Evolutionary conservation across 75 land plant species (phyloP).

Genomic region (Ceratopteris richardii): DNA sequence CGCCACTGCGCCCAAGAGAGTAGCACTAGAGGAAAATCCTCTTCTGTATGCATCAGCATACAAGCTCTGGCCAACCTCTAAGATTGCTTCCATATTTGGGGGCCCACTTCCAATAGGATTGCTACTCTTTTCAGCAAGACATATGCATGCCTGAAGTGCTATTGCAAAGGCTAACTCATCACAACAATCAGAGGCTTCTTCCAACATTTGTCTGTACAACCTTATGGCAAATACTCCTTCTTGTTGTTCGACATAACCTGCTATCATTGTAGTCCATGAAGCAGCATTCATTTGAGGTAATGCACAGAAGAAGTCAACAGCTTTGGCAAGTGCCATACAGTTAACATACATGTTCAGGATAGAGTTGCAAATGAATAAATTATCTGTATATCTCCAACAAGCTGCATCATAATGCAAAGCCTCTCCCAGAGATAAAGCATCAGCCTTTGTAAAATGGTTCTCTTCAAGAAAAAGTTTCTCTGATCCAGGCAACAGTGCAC

Average conservation of each 20-base stretch:
- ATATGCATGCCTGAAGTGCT: constrained; percentile 14
- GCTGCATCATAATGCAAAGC: constrained; percentile 9
- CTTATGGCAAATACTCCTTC: constrained; percentile 2
- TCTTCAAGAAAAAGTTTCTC: neutral
- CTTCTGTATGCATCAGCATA: constrained; percentile 17
- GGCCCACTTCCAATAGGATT: neutral
- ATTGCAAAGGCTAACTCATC: constrained; percentile 9
- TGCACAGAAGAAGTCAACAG: constrained; percentile 7
- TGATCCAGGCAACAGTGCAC: constrained; percentile 3
- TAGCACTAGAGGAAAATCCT: constrained; percentile 13
- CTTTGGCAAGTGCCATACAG: constrained; percentile 6
- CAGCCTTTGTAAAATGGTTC: neutral
- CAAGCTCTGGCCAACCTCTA: constrained; percentile 13
- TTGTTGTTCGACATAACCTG: constrained; percentile 3
- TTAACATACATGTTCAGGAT: constrained; percentile 13
- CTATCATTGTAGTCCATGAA: constrained; percentile 16
- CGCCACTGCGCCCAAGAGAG: neutral
- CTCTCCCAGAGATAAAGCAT: constrained; percentile 7
- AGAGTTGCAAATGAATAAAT: constrained; percentile 13
- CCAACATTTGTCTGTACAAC: constrained; percentile 11
- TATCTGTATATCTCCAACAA: constrained; percentile 4
- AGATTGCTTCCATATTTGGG: neutral
- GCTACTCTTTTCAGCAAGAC: neutral
- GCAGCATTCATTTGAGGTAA: constrained; percentile 1
- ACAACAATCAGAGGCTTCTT: neutral